These are phyloP conservation scores for Tetrahymena borealis DNA, from an alignment of 73 alveolate genomes.

Conservation along the genomic window DNA sequence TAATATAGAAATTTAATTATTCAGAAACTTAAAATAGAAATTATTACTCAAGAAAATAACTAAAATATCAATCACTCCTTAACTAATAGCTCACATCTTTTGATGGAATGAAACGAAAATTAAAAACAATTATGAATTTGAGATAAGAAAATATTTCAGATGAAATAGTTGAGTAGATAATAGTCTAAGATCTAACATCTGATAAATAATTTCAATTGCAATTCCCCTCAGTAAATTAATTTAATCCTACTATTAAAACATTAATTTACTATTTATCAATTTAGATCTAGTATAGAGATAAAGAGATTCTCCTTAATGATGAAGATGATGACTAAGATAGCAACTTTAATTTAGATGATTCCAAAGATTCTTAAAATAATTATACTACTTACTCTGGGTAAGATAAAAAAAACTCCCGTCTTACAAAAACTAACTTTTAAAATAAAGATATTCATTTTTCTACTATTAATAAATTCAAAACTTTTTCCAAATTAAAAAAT, in stretches of 20 bases:
- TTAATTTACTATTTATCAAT: background rate
- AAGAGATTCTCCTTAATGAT: background rate
- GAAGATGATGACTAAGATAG: background rate
- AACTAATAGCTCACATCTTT: background rate
- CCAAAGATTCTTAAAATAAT: background rate
- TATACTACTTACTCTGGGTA: too few relatives aligned
- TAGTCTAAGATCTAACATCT: background rate
- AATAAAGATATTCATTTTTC: too few relatives aligned
- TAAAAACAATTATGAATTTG: background rate
- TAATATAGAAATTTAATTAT: background rate
- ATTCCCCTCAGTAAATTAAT: background rate
- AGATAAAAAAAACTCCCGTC: too few relatives aligned
- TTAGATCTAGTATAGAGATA: background rate
- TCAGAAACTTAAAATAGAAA: background rate
- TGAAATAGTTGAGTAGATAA: background rate
- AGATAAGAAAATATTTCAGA: background rate
- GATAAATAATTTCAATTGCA: background rate
- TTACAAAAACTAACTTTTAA: too few relatives aligned
- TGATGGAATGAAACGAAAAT: background rate
- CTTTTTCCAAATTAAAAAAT: too few relatives aligned
- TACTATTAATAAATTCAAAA: too few relatives aligned
- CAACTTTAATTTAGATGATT: background rate
- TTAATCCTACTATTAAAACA: background rate
- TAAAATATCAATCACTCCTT: background rate
- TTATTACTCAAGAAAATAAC: background rate